phyloP scores from a whole-genome alignment of 208 protist genomes.

The Leishmania mexicana region DNA sequence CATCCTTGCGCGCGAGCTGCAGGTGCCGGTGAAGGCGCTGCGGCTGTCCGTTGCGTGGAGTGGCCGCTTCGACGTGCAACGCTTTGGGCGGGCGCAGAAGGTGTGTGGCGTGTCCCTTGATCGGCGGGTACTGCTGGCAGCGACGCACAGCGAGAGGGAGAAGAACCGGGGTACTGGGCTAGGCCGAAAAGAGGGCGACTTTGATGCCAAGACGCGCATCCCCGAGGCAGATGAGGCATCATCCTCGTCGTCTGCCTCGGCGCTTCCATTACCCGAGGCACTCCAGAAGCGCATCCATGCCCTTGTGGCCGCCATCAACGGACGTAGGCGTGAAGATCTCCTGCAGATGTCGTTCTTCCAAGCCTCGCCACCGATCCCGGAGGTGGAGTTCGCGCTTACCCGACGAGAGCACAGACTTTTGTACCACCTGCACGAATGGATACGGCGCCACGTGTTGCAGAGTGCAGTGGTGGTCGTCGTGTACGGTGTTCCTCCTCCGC shows the following conservation, averaged over 20 bases:
- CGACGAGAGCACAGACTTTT: constrained; percentile 48
- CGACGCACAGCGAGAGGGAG: not conserved
- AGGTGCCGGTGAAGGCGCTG: constrained; percentile 58
- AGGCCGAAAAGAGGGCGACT: not conserved
- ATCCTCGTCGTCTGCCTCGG: not conserved
- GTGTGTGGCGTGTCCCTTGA: constrained; percentile 75
- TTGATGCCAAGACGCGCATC: not conserved
- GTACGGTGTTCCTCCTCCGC: constrained; percentile 32
- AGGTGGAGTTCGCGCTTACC: constrained; percentile 73
- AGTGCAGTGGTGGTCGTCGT: constrained; percentile 62
- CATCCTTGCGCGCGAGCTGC: constrained; percentile 60
- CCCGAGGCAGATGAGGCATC: not conserved
- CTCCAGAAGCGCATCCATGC: constrained; percentile 40
- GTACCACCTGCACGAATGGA: constrained; percentile 52
- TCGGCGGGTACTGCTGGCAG: constrained; percentile 11
- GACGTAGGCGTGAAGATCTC: constrained; percentile 36
- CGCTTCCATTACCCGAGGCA: constrained; percentile 21
- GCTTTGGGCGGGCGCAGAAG: constrained; percentile 71
- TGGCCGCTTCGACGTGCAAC: constrained; percentile 76
- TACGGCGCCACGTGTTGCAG: constrained; percentile 45
- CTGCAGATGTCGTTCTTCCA: constrained; percentile 67
- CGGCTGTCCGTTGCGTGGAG: constrained; percentile 85
- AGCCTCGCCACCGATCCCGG: constrained; percentile 58
- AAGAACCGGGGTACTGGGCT: not conserved
- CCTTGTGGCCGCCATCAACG: constrained; percentile 63